These are phyloP conservation scores for Vigna reflexopilosa DNA, from an alignment of 306 rosid genomes.

Conservation along the genomic window DNA sequence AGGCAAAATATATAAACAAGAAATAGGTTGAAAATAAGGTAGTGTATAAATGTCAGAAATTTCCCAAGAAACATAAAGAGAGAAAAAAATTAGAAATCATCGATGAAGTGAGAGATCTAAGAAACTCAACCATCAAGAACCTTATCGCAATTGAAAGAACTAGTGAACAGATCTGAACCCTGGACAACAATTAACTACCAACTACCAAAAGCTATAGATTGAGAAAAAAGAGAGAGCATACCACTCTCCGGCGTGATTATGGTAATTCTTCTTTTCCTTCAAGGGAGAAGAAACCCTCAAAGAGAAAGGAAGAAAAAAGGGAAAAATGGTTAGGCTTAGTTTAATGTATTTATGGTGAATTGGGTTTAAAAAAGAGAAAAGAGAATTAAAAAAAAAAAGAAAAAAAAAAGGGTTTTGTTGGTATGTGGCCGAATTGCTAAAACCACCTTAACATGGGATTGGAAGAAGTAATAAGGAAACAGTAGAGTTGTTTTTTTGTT, in stretches of 20 bases:
- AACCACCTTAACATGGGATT: neutral
- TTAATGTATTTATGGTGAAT: neutral
- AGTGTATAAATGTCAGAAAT: neutral
- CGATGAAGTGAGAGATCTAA: slow-evolving; percentile 1
- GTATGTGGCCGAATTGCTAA: neutral
- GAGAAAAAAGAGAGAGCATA: neutral
- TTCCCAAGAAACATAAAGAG: neutral
- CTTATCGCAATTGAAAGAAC: slow-evolving; percentile 6
- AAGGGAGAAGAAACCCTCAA: slow-evolving; percentile 42
- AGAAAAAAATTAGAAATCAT: neutral
- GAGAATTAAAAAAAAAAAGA: neutral
- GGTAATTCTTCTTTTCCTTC: slow-evolving; percentile 6
- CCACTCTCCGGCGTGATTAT: neutral
- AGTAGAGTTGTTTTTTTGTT: neutral
- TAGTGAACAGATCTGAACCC: slow-evolving; percentile 25
- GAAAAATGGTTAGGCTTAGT: too few relatives aligned
- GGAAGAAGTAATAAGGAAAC: neutral
- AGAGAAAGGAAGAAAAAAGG: slow-evolving; percentile 17
- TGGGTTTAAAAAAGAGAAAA: neutral
- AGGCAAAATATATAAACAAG: neutral
- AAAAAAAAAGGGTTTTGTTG: neutral
- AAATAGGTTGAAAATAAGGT: neutral
- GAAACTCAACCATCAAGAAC: neutral
- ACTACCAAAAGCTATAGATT: neutral
- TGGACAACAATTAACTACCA: neutral